Evolutionary conservation across 805 yeast species (phyloP).

Genomic region (Komagataella mondaviorum): DNA sequence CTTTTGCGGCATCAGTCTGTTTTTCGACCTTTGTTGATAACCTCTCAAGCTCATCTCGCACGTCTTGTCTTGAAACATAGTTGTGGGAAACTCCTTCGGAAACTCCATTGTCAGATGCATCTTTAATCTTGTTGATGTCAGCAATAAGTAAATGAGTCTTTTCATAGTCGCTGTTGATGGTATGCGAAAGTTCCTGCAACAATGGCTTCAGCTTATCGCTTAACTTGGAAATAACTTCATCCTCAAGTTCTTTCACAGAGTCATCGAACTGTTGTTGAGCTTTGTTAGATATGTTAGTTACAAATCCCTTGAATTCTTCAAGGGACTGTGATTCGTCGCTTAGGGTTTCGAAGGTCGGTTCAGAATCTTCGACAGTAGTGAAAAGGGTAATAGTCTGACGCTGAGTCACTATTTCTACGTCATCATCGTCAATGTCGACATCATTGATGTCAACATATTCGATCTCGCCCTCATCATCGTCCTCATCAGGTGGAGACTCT

Average conservation of each 20-base stretch:
- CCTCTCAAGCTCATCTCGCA: slow-evolving; percentile 27
- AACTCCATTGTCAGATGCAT: slow-evolving; percentile 1
- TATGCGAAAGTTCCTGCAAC: slow-evolving; percentile 12
- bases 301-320: slow-evolving; percentile 14
- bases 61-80: slow-evolving; percentile 30
- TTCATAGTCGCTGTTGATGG: slow-evolving; percentile 13
- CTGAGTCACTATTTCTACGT: background rate
- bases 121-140: slow-evolving; percentile 10
- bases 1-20: slow-evolving; percentile 18
- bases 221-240: slow-evolving; percentile 12
- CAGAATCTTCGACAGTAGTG: background rate
- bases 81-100: slow-evolving; percentile 3
- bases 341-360: background rate
- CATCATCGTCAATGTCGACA: background rate
- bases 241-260: slow-evolving; percentile 19
- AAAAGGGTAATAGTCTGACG: background rate
- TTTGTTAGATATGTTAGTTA: slow-evolving; percentile 22
- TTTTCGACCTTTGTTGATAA: slow-evolving; percentile 16
- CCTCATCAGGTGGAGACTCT: background rate
- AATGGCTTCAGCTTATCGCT: slow-evolving; percentile 18
- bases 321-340: background rate
- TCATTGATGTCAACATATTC: background rate
- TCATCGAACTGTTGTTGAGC: slow-evolving; percentile 23
- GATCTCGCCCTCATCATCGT: background rate
- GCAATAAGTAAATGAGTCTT: slow-evolving; percentile 12